Conservation (phyloP, 768 basidiomycete genomes). For the Russula emetica region DNA sequence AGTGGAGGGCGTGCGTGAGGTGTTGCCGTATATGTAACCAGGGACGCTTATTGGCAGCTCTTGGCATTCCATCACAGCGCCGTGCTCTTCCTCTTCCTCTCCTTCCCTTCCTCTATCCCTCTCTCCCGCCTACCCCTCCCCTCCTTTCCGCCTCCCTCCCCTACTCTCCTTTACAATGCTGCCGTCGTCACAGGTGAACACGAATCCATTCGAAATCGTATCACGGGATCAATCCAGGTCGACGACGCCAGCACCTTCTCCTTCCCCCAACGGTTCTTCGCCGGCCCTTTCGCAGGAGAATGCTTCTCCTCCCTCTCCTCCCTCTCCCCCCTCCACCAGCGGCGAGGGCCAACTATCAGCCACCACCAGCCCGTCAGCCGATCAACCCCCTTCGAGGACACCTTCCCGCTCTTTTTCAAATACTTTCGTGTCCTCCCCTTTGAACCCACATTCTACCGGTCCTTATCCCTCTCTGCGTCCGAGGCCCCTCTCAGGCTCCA, state of each 20-base stretch:
- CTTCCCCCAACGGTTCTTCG: conserved; percentile 6
- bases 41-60: conserved; percentile 22
- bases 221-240: conserved; percentile 15
- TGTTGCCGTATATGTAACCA: neutral
- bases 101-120: neutral
- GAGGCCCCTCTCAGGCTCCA: conserved; percentile 35
- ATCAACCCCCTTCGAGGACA: conserved; percentile 13
- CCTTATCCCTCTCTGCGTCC: conserved; percentile 35
- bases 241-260: conserved; percentile 8
- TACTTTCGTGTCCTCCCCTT: conserved; percentile 48
- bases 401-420: conserved; percentile 33
- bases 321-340: neutral
- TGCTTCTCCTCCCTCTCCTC: conserved; percentile 12
- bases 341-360: neutral
- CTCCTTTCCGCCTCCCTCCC: neutral
- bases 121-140: neutral
- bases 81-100: neutral
- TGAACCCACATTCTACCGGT: conserved; percentile 43
- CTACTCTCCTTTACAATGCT: conserved; percentile 7
- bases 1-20: conserved; percentile 38
- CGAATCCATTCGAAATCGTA: conserved; percentile 20
- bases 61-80: neutral
- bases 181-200: conserved; percentile 11
- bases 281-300: neutral
- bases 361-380: too few relatives aligned